phyloP scores from a whole-genome alignment of 75 land plant species.

The Sequoiadendron giganteum region DNA sequence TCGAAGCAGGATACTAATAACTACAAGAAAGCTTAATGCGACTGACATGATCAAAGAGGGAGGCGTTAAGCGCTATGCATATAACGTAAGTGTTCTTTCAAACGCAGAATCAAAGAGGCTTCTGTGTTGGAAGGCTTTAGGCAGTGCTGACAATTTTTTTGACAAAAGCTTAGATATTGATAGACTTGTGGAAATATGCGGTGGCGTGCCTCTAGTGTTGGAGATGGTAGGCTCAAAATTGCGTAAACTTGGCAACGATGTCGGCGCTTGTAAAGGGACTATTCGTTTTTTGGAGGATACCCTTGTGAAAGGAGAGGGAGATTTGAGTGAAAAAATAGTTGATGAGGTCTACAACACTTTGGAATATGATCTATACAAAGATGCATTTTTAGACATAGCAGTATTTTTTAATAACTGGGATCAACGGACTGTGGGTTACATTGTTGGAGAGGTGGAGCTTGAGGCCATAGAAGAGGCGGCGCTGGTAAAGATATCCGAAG shows the following conservation, averaged over 20 bases:
- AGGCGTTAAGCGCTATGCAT: not conserved
- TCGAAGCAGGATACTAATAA: not conserved
- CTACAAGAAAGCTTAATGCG: not conserved
- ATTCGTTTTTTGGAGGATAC: not conserved
- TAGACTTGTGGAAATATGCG: not conserved
- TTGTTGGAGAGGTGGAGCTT: not conserved
- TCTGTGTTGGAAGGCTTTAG: not conserved
- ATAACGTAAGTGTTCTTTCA: not conserved
- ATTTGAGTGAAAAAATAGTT: not conserved
- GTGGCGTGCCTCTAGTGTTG: not conserved
- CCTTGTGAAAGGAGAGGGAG: not conserved
- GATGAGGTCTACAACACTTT: not conserved
- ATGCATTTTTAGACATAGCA: not conserved
- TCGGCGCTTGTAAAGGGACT: not conserved
- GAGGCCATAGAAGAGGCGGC: not conserved
- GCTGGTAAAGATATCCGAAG: not conserved
- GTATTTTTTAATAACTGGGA: not conserved
- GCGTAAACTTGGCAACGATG: not conserved
- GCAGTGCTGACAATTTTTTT: not conserved
- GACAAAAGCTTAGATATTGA: not conserved
- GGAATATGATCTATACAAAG: not conserved
- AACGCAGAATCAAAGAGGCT: not conserved
- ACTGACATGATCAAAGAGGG: not conserved
- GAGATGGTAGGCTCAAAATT: not conserved
- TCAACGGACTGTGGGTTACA: not conserved